Conservation (phyloP, 352 stramenopile genomes). For the Peronospora belbahrii region DNA sequence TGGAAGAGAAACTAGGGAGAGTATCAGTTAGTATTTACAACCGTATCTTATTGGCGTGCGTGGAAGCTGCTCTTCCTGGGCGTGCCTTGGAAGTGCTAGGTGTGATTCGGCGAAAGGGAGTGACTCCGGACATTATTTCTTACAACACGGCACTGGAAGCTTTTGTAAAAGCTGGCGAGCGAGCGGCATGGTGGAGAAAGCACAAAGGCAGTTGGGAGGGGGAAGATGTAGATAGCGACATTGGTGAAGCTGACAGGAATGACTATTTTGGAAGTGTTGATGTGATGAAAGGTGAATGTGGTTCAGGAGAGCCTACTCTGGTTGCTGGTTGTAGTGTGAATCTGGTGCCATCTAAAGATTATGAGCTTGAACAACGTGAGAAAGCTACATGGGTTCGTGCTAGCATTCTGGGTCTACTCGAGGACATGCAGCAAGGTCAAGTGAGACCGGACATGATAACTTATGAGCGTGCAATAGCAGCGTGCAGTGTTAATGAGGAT, state of each 20-base stretch:
- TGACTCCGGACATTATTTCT: constrained; percentile 33
- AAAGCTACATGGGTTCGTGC: constrained; percentile 18
- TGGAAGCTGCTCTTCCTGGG: constrained; percentile 25
- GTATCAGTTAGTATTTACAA: constrained; percentile 45
- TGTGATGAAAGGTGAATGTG: background rate
- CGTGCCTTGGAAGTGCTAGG: constrained; percentile 36
- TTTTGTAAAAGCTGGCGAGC: constrained; percentile 27
- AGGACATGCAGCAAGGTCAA: constrained; percentile 29
- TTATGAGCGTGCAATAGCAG: constrained; percentile 32
- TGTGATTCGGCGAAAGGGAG: constrained; percentile 26
- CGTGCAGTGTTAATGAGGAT: constrained; percentile 36
- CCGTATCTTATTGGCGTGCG: constrained; percentile 49
- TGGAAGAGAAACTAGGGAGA: constrained; percentile 38
- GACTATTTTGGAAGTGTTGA: constrained; percentile 3
- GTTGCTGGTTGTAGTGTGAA: background rate
- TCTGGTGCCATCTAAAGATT: background rate
- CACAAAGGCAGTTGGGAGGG: constrained; percentile 13
- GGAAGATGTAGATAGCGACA: constrained; percentile 8
- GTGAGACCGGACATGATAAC: constrained; percentile 28
- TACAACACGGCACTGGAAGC: constrained; percentile 56
- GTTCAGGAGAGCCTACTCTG: background rate
- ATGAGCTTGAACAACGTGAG: constrained; percentile 13
- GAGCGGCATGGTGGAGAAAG: constrained; percentile 18
- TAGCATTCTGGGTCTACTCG: constrained; percentile 23
- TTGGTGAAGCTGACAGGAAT: background rate